Percentiles rank a stretch among this genome's conserved stretches.
Evolutionary conservation across 192 early-diverging fungal species (phyloP).

Genomic region (Coemansia sp.): DNA sequence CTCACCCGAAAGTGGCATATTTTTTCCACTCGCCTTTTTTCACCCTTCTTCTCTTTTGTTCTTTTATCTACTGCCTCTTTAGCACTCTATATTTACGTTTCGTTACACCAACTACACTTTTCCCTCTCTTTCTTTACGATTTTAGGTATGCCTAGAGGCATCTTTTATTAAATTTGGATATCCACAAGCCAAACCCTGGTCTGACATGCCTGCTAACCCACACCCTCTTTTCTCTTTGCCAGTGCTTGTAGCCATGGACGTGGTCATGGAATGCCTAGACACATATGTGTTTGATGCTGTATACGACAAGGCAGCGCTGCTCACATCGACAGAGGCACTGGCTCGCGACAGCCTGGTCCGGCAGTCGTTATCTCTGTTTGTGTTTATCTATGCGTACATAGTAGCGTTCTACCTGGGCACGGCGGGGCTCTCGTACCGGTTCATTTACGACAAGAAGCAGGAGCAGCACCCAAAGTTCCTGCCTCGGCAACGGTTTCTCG

Average conservation of each 20-base stretch:
- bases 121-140: too few relatives aligned
- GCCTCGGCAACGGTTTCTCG: conserved; percentile 81
- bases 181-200: too few relatives aligned
- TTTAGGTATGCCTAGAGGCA: too few relatives aligned
- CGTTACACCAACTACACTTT: too few relatives aligned
- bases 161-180: too few relatives aligned
- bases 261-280: conserved; percentile 62
- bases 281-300: conserved; percentile 61
- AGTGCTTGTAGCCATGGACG: conserved; percentile 55
- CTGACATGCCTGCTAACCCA: too few relatives aligned
- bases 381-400: conserved; percentile 69
- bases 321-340: conserved; percentile 40
- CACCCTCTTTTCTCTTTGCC: too few relatives aligned
- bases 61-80: conserved; percentile 12
- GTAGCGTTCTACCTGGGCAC: conserved; percentile 78
- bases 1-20: neutral
- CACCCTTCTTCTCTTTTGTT: neutral
- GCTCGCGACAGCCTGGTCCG: conserved; percentile 66
- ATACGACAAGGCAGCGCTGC: conserved; percentile 56
- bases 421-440: conserved; percentile 73
- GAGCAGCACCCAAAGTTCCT: conserved; percentile 93
- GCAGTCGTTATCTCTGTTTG: conserved; percentile 68
- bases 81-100: conserved; percentile 7
- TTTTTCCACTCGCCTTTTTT: neutral
- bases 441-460: conserved; percentile 86